Evolutionary conservation across 139 green algal species (phyloP).

Genomic region (Picochlorum sp.): DNA sequence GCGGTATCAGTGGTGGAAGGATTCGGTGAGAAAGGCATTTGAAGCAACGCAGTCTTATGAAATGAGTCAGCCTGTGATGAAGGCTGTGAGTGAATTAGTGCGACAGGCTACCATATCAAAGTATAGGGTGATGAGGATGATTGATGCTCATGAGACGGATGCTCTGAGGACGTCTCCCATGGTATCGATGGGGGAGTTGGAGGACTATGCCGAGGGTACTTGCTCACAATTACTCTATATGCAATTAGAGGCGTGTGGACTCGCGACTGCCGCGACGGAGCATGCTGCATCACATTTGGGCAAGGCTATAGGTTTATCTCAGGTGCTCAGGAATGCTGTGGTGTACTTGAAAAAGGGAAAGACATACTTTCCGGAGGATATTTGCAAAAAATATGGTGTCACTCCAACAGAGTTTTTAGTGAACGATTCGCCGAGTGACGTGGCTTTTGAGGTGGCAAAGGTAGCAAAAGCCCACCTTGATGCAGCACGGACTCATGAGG

Average conservation of each 20-base stretch:
- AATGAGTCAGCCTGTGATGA: constrained; percentile 42
- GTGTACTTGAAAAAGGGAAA: neutral
- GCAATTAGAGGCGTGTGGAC: constrained; percentile 36
- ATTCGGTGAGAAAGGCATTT: constrained; percentile 52
- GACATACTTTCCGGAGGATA: neutral
- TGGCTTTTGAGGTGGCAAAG: constrained; percentile 10
- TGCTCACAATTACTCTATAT: constrained; percentile 46
- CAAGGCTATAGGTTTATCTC: constrained; percentile 58
- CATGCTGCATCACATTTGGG: constrained; percentile 68
- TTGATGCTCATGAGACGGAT: constrained; percentile 55
- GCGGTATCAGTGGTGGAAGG: constrained; percentile 76
- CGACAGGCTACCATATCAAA: constrained; percentile 16
- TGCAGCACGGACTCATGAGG: constrained; percentile 27
- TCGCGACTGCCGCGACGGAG: constrained; percentile 42
- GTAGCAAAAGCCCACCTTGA: constrained; percentile 43
- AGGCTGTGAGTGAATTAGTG: constrained; percentile 39
- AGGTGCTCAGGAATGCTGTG: constrained; percentile 35
- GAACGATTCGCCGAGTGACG: constrained; percentile 22
- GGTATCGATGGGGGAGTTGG: constrained; percentile 45
- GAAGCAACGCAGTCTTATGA: constrained; percentile 13
- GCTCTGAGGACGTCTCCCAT: constrained; percentile 38
- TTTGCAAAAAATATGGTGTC: neutral
- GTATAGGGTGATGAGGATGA: constrained; percentile 63
- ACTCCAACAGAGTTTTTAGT: neutral
- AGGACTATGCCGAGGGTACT: constrained; percentile 64